These are phyloP conservation scores for Dendrothele bispora DNA, from an alignment of 768 basidiomycete species.

Conservation along the genomic window DNA sequence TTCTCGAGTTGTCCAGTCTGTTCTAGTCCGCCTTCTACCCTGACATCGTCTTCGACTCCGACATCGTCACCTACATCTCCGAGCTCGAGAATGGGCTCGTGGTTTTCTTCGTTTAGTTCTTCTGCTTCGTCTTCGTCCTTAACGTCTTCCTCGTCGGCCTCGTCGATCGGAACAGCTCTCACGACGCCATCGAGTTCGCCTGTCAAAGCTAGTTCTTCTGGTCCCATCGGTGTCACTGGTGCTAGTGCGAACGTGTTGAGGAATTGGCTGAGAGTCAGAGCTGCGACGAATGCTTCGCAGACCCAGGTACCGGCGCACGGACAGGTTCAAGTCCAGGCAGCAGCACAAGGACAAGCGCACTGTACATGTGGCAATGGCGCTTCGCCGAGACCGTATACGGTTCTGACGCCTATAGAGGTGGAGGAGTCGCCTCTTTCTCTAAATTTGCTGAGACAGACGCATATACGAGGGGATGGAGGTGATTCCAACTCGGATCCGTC, in stretches of 20 bases:
- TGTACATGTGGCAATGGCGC: constrained; percentile 4
- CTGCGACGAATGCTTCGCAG: too few species aligned
- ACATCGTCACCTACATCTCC: background rate
- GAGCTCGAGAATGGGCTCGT: constrained; percentile 2
- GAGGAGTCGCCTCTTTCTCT: constrained; percentile 1
- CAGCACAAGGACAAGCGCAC: too few species aligned
- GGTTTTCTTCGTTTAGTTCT: constrained; percentile 12
- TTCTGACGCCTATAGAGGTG: background rate
- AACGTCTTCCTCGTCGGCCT: constrained; percentile 14
- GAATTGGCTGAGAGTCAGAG: too few species aligned
- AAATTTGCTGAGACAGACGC: too few species aligned
- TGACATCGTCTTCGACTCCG: background rate
- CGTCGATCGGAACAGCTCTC: constrained; percentile 11
- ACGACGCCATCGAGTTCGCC: constrained; percentile 10
- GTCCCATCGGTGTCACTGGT: too few species aligned
- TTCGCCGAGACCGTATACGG: too few species aligned
- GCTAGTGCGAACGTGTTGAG: too few species aligned
- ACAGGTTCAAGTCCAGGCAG: too few species aligned
- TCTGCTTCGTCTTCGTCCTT: constrained; percentile 12
- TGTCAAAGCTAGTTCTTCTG: too few species aligned
- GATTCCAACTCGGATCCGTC: too few species aligned
- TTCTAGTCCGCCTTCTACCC: background rate
- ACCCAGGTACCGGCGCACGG: too few species aligned
- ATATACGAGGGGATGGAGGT: too few species aligned
- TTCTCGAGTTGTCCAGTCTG: background rate